phyloP scores from a whole-genome alignment of 306 rosid species.

The Cucurbita pepo region DNA sequence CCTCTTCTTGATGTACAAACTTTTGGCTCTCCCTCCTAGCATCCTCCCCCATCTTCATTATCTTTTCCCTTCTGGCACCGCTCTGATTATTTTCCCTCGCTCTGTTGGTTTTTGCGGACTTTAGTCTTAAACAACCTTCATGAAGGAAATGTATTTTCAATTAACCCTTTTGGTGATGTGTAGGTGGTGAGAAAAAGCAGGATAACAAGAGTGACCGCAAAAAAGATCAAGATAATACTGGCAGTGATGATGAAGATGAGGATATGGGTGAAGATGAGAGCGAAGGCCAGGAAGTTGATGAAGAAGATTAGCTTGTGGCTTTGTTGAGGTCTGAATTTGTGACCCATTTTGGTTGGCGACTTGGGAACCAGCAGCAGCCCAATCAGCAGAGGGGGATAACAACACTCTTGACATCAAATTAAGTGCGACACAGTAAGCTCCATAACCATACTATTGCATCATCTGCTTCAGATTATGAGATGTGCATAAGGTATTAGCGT shows the following conservation, averaged over 20 bases:
- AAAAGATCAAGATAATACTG: conserved; percentile 8
- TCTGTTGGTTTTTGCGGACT: neutral
- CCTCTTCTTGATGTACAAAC: neutral
- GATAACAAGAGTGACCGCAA: neutral
- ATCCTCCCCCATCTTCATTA: neutral
- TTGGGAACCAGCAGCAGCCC: neutral
- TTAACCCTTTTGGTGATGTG: conserved; percentile 18
- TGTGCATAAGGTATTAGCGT: neutral
- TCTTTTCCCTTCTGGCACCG: neutral
- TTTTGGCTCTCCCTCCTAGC: neutral
- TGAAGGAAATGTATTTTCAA: neutral
- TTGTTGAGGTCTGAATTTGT: neutral
- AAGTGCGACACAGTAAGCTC: neutral
- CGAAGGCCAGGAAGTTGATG: conserved; percentile 16
- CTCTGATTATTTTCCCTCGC: neutral
- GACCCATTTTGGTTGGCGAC: neutral
- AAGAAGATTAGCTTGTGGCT: neutral
- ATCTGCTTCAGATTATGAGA: neutral
- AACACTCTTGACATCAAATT: neutral
- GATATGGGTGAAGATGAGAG: conserved; percentile 1
- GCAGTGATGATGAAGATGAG: conserved; percentile 2
- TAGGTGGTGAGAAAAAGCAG: conserved; percentile 29
- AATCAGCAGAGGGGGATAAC: neutral
- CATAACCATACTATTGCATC: neutral
- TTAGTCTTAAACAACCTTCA: neutral